Conservation (phyloP, 2,329 filamentous ascomycete species). For the Geoglossum cookeanum region DNA sequence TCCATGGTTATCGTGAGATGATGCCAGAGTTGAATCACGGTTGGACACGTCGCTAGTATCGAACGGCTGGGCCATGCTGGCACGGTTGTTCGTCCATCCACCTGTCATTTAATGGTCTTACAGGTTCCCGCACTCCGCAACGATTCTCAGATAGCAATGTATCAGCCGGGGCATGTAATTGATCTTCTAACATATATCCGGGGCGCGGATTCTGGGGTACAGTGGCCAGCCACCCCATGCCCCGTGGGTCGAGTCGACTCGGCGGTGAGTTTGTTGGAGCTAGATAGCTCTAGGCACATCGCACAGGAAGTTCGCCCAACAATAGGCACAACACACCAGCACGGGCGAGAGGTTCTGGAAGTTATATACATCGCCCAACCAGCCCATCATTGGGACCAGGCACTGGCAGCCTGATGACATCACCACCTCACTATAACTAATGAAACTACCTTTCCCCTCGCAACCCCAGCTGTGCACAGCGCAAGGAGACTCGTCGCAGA, state of each 20-base stretch:
- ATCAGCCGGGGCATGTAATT: neutral
- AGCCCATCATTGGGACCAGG: neutral
- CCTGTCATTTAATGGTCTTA: neutral
- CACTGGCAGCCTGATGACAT: neutral
- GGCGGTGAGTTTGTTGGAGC: neutral
- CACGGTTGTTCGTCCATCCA: conserved; percentile 1
- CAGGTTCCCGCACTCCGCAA: neutral
- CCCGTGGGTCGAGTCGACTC: neutral
- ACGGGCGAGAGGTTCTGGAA: no score
- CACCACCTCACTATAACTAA: neutral
- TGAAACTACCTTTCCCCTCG: neutral
- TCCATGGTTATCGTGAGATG: conserved; percentile 1
- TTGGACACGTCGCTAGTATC: conserved; percentile 2
- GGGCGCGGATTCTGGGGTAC: neutral
- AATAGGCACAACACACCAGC: no score
- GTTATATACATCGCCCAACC: neutral
- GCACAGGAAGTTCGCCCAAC: no score
- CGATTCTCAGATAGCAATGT: neutral
- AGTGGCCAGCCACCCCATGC: neutral
- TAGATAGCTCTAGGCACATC: no score
- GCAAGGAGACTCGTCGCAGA: no score
- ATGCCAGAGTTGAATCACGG: conserved; percentile 1
- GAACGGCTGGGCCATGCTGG: neutral
- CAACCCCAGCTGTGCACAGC: neutral
- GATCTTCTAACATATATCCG: neutral